Evolutionary conservation across 164 flowering plant species (phyloP).

Genomic region (Magnolia changhungtana): DNA sequence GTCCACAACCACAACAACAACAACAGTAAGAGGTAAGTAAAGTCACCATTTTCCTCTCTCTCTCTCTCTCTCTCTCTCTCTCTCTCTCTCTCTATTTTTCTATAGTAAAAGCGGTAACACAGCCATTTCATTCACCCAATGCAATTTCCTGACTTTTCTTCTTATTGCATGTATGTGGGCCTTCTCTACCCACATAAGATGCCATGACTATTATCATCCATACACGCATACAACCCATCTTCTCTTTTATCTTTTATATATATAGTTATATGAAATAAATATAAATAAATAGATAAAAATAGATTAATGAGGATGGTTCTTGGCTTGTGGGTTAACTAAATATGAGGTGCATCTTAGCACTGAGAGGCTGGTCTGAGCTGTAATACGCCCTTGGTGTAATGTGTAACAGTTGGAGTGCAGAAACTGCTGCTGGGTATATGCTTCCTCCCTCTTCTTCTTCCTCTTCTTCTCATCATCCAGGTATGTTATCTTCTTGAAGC

Average conservation of each 20-base stretch:
- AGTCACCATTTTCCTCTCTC: background rate
- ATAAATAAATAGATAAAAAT: background rate
- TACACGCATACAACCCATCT: conserved; percentile 6
- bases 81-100: background rate
- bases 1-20: background rate
- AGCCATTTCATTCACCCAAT: background rate
- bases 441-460: conserved; percentile 6
- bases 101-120: background rate
- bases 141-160: background rate
- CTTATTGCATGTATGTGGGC: background rate
- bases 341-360: conserved; percentile 2
- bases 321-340: background rate
- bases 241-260: background rate
- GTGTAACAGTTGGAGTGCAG: conserved; percentile 9
- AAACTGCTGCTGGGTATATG: conserved; percentile 2
- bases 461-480: background rate
- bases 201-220: conserved; percentile 7
- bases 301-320: background rate
- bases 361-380: background rate
- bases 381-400: conserved; percentile 4
- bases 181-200: conserved; percentile 1
- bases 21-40: background rate
- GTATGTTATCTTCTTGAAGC: background rate
- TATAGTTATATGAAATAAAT: background rate
- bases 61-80: background rate